These are phyloP conservation scores for Perilla frutescens DNA, from an alignment of 257 asterid genomes.

Conservation along the genomic window DNA sequence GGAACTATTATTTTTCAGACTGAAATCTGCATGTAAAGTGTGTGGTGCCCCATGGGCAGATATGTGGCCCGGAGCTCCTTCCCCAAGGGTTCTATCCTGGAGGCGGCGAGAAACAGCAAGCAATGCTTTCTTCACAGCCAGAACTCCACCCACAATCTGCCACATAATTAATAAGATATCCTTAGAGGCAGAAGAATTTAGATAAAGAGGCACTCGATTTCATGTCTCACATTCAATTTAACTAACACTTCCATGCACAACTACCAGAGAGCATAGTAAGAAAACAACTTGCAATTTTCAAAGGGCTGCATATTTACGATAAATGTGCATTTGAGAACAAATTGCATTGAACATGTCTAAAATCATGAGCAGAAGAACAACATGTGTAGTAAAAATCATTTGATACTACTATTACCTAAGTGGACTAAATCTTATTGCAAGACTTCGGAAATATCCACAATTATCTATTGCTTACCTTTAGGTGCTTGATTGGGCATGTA, in stretches of 20 bases:
- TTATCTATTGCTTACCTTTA: not conserved
- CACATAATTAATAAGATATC: conserved; percentile 27
- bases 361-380: not conserved
- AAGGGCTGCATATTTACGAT: conserved; percentile 16
- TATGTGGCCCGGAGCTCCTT: conserved; percentile 35
- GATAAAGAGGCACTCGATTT: conserved; percentile 1
- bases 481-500: not conserved
- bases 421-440: conserved; percentile 10
- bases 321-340: conserved; percentile 1
- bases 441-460: not conserved
- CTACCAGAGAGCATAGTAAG: conserved; percentile 10
- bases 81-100: conserved; percentile 43
- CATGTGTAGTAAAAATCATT: not conserved
- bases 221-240: conserved; percentile 21
- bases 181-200: conserved; percentile 25
- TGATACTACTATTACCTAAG: not conserved
- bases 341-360: not conserved
- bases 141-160: conserved; percentile 60
- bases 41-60: conserved; percentile 31
- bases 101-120: conserved; percentile 57
- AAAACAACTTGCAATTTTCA: not conserved
- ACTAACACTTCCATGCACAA: not conserved
- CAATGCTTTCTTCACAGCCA: conserved; percentile 59
- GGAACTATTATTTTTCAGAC: conserved; percentile 25
- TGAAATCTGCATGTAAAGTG: conserved; percentile 32